Evolutionary conservation across 306 rosid genomes (phyloP), one percentile per base, ranked within the genome.

Genomic region (Prunus armeniaca): DNA sequence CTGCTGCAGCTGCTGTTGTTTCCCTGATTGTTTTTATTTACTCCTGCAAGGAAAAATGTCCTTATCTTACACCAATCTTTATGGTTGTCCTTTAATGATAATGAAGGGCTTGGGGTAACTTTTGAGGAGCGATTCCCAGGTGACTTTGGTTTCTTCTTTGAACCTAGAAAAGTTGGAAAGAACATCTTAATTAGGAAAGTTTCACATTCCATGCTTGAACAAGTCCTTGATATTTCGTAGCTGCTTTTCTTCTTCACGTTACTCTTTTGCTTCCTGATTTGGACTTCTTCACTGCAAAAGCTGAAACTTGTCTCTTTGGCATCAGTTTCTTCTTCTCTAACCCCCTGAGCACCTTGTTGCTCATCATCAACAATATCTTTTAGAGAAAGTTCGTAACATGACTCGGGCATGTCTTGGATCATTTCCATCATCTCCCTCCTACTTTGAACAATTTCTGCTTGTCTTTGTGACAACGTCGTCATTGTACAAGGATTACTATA

Each of bases 341-440:
- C 54, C 19, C 82, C 85, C 49, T 72, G 66, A 71, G 12, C 9
- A 19, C 58, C 69, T 14, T 82, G 82, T 56, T 84, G 73, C 74
- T 83, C 80, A 6, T 38, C 43, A 38, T 70, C 80, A 65, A 88
- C 89, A 86, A 91, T 67, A 79, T 91, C 91, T 76, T 85, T 90
- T 28, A 91, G 82, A 82, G 95, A 89, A 61, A 89, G 97, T 70
- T 91, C 95, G 24, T 72, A 89, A 80, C 80, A 68, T 11, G 87
- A 88, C 73, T 91, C 93, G 0, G 93, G 80, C 80, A 89, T 75
- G 85, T 81, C 78, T 62, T 78, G 71, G 27, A 88, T 41, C 88
- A 68, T 85, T 68, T 84, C 79, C 95, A 88, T 89, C 19, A 89
- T 86, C 78, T 86, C 84, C 34, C 22, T 90, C 77, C 86, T 87